These are phyloP conservation scores for Immersiella caudata DNA, from an alignment of 495 filamentous ascomycete species.

Conservation along the genomic window DNA sequence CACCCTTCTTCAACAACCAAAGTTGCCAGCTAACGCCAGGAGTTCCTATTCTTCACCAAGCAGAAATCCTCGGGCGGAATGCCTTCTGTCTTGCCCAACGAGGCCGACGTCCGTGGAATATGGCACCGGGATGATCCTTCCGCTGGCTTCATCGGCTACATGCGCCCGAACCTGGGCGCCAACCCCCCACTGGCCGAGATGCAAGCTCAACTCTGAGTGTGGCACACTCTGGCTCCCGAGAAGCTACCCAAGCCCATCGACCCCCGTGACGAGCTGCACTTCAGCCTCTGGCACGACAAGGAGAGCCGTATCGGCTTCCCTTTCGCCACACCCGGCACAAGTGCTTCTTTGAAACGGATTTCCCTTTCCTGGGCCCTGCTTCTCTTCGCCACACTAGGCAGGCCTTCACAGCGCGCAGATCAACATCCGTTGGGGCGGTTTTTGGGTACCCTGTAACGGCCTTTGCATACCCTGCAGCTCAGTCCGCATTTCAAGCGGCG, in stretches of 20 bases:
- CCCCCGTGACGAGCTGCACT: slow-evolving; percentile 36
- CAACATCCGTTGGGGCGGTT: too few species aligned
- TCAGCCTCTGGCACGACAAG: slow-evolving; percentile 33
- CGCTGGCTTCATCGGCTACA: slow-evolving; percentile 51
- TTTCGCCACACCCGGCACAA: neutral
- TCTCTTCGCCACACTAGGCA: too few species aligned
- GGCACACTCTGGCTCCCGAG: neutral
- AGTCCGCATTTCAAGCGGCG: too few species aligned
- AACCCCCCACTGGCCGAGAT: neutral
- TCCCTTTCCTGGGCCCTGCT: neutral
- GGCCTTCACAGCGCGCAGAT: too few species aligned
- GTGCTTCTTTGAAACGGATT: neutral
- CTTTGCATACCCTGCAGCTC: too few species aligned
- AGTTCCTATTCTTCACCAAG: slow-evolving; percentile 40
- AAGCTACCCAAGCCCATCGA: slow-evolving; percentile 15
- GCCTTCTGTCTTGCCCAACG: neutral
- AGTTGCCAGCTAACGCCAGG: slow-evolving; percentile 50
- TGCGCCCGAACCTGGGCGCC: neutral
- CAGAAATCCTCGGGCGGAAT: slow-evolving; percentile 10
- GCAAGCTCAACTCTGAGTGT: neutral
- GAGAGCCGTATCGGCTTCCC: slow-evolving; percentile 28
- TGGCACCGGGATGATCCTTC: slow-evolving; percentile 43
- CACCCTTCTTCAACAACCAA: too few species aligned
- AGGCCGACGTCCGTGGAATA: slow-evolving; percentile 38
- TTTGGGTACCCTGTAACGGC: too few species aligned